Evolutionary conservation across 2,329 filamentous ascomycete genomes (phyloP).

Genomic region (Delphinella strobiligena): DNA sequence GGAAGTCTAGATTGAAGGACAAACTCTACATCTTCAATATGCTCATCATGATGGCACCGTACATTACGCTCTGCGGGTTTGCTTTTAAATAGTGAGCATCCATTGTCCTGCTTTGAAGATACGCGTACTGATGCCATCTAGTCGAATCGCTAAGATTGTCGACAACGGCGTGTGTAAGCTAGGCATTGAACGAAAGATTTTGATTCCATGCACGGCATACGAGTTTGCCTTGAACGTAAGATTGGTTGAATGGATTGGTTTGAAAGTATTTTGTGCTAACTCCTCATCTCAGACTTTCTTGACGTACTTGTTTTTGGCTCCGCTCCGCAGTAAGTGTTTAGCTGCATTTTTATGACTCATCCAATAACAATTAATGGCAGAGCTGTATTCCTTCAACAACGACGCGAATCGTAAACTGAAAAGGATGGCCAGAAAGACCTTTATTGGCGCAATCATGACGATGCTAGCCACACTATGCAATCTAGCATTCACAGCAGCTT

Average conservation of each 20-base stretch:
- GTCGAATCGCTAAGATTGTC: slow-evolving; percentile 3
- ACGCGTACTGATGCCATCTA: neutral
- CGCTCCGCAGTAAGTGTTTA: neutral
- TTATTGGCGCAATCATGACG: slow-evolving; percentile 2
- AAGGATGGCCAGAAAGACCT: slow-evolving; percentile 3
- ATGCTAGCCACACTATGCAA: neutral
- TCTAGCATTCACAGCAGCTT: slow-evolving; percentile 1
- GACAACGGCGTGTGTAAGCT: neutral
- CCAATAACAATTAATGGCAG: neutral
- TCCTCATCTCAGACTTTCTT: neutral
- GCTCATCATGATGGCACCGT: no score
- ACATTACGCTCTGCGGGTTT: neutral
- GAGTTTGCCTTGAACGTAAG: slow-evolving; percentile 1
- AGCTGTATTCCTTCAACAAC: neutral
- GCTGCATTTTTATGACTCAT: slow-evolving; percentile 1
- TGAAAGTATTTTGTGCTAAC: neutral
- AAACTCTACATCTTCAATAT: slow-evolving; percentile 6
- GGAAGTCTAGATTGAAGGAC: slow-evolving; percentile 1
- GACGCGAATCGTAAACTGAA: neutral
- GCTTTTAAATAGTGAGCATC: neutral
- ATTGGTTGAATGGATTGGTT: neutral
- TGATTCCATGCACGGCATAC: slow-evolving; percentile 1
- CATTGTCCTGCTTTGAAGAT: neutral
- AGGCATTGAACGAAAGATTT: neutral
- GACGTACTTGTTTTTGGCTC: slow-evolving; percentile 3